These are phyloP conservation scores for Neoboletus subvelutipes DNA, from an alignment of 768 basidiomycete species.

Conservation along the genomic window DNA sequence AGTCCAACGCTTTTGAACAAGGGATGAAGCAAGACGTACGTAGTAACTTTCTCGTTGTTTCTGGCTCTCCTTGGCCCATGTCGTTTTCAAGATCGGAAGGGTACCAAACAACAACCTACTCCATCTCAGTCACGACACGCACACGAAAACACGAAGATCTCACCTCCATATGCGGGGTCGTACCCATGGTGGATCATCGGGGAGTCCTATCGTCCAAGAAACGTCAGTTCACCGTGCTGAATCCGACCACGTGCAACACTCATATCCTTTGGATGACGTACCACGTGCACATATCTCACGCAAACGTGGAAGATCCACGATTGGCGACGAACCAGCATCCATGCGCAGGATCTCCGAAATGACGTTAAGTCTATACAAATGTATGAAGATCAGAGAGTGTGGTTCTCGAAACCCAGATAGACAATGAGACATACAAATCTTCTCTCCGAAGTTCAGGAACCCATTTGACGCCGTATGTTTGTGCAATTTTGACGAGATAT, in stretches of 20 bases:
- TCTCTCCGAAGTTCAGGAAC: constrained; percentile 56
- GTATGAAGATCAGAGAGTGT: not conserved
- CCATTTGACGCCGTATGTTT: constrained; percentile 58
- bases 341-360: constrained; percentile 62
- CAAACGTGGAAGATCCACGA: constrained; percentile 56
- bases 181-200: constrained; percentile 72
- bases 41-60: constrained; percentile 74
- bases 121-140: constrained; percentile 1
- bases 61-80: constrained; percentile 55
- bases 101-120: constrained; percentile 62
- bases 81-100: constrained; percentile 53
- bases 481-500: constrained; percentile 54
- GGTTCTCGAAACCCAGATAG: not conserved
- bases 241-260: not conserved
- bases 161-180: constrained; percentile 79
- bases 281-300: constrained; percentile 61
- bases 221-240: not conserved
- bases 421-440: constrained; percentile 50
- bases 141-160: constrained; percentile 19
- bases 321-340: constrained; percentile 39
- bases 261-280: constrained; percentile 31
- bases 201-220: constrained; percentile 50
- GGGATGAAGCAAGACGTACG: constrained; percentile 41
- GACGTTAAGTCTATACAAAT: constrained; percentile 43
- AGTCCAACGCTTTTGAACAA: not conserved